A percentile compares a stretch with the other conserved stretches of the same genome.
Evolutionary conservation across 345 rosid genomes (phyloP).

Genomic region (Bretschneidera sinensis): DNA sequence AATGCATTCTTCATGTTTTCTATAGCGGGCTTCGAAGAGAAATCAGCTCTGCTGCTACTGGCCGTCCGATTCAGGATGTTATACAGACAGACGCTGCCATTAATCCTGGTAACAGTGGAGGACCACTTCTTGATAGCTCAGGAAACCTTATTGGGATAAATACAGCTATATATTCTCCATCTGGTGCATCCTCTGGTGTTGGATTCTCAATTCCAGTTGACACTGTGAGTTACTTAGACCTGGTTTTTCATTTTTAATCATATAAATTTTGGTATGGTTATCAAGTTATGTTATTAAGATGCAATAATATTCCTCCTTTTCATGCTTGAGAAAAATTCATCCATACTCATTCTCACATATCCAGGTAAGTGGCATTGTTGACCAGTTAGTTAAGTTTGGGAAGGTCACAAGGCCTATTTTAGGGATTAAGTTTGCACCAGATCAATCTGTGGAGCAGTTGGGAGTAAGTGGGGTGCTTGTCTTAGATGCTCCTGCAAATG

Average conservation of each 20-base stretch:
- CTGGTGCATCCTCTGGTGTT: conserved; percentile 99
- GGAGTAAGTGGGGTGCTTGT: conserved; percentile 98
- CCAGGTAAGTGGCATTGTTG: conserved; percentile 88
- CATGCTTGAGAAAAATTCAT: conserved; percentile 5
- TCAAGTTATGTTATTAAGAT: not conserved
- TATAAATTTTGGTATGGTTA: not conserved
- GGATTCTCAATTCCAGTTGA: conserved; percentile 98
- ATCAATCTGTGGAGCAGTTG: conserved; percentile 92
- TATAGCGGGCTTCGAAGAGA: conserved; percentile 89
- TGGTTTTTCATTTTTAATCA: conserved; percentile 8
- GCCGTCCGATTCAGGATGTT: conserved; percentile 98
- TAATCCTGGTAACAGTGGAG: conserved; percentile 97
- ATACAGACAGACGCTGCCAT: conserved; percentile 98
- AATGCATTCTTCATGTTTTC: conserved; percentile 17
- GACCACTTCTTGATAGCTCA: conserved; percentile 93
- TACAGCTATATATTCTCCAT: conserved; percentile 96
- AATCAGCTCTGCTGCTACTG: conserved; percentile 97
- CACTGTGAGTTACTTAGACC: conserved; percentile 52
- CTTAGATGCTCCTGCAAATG: conserved; percentile 84
- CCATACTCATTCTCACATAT: conserved; percentile 13
- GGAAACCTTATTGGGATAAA: conserved; percentile 91
- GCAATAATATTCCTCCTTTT: not conserved
- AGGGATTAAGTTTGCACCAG: conserved; percentile 96
- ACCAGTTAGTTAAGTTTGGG: conserved; percentile 84
- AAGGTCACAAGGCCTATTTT: conserved; percentile 88